Percentiles rank a stretch among this genome's conserved stretches.
Conservation (phyloP, 192 early-diverging fungal genomes). For the Thamnidium elegans region DNA sequence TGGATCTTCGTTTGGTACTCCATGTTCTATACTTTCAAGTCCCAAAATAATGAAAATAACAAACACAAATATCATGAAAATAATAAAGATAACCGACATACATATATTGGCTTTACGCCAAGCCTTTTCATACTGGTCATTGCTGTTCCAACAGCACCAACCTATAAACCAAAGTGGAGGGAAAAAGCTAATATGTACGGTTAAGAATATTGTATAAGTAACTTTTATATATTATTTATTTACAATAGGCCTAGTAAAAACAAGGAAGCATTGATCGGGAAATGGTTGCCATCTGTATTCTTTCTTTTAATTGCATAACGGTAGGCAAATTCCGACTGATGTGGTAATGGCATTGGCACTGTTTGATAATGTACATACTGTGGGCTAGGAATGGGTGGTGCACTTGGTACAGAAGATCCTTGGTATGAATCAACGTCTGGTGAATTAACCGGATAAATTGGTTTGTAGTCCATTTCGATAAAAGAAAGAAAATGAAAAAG, state of each 20-base stretch:
- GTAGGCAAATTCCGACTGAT: no score
- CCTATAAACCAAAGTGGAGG: conserved; percentile 11
- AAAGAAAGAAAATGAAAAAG: no score
- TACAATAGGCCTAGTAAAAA: conserved; percentile 11
- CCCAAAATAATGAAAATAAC: conserved; percentile 7
- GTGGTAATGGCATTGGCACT: no score
- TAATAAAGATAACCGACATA: conserved; percentile 14
- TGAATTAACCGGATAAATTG: no score
- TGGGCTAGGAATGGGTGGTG: no score
- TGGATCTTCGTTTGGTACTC: not conserved
- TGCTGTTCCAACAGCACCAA: not conserved
- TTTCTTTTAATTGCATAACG: no score
- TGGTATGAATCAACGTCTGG: no score
- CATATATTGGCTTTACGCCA: conserved; percentile 5
- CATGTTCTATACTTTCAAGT: not conserved
- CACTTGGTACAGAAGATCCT: no score
- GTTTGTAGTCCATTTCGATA: no score
- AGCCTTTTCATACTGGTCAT: not conserved
- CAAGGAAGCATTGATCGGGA: not conserved
- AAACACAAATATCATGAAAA: conserved; percentile 5
- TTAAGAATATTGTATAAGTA: not conserved
- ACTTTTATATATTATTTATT: not conserved
- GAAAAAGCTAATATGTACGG: not conserved
- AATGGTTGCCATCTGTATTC: not conserved
- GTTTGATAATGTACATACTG: no score